Evolutionary conservation across 371 early-diverging fungal genomes (phyloP).

Genomic region (Gilbertella persicaria): DNA sequence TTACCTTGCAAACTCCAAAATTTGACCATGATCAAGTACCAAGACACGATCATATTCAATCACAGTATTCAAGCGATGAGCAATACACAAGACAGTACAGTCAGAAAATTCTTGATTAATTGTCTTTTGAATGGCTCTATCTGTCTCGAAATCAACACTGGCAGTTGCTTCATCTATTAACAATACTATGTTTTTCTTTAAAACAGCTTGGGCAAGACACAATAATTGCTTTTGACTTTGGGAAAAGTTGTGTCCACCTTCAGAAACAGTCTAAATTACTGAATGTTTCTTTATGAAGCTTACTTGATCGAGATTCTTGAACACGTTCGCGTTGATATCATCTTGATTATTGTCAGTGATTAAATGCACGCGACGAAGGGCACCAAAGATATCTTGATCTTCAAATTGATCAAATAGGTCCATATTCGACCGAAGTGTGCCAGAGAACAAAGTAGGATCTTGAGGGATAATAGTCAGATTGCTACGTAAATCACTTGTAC

Average conservation of each 20-base stretch:
- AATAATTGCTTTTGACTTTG: conserved; percentile 86
- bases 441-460: conserved; percentile 70
- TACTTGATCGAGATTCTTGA: conserved; percentile 17
- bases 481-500: conserved; percentile 68
- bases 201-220: conserved; percentile 78
- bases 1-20: conserved; percentile 43
- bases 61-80: conserved; percentile 66
- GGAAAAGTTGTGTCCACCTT: conserved; percentile 76
- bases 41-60: conserved; percentile 54
- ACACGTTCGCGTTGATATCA: conserved; percentile 25
- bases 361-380: conserved; percentile 62
- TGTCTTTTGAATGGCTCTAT: conserved; percentile 61
- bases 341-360: conserved; percentile 49
- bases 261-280: conserved; percentile 55
- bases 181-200: conserved; percentile 54
- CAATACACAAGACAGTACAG: conserved; percentile 67
- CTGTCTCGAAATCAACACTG: conserved; percentile 68
- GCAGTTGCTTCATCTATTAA: conserved; percentile 64
- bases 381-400: conserved; percentile 69
- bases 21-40: conserved; percentile 42
- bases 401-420: conserved; percentile 64
- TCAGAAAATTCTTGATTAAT: conserved; percentile 61
- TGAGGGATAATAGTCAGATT: conserved; percentile 79
- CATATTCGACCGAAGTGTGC: conserved; percentile 66
- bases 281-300: too few relatives aligned